Percentiles rank a stretch among this genome's conserved stretches.
phyloP scores from a whole-genome alignment of 768 basidiomycete genomes.

The Termitomyces sp. region DNA sequence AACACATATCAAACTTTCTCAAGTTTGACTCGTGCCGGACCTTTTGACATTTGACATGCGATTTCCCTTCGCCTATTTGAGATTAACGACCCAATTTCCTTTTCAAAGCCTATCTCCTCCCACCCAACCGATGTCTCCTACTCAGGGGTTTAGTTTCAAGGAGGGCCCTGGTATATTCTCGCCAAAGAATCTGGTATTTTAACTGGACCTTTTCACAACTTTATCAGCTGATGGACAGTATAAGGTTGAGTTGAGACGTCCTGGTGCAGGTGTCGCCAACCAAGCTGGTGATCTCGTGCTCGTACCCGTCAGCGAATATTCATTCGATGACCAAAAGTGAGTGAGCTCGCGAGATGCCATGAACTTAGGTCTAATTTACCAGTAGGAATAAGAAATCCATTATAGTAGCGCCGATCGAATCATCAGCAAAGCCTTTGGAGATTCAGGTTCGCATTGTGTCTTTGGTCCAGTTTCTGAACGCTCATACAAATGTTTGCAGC shows the following conservation, averaged over 20 bases:
- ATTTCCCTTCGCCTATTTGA: slow-evolving; percentile 47
- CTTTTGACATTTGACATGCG: slow-evolving; percentile 35
- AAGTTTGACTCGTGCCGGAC: neutral
- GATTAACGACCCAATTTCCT: slow-evolving; percentile 50
- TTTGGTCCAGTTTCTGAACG: neutral
- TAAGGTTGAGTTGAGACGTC: slow-evolving; percentile 56
- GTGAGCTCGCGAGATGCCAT: slow-evolving; percentile 16
- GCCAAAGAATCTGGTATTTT: slow-evolving; percentile 54
- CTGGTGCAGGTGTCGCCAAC: slow-evolving; percentile 64
- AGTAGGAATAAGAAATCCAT: slow-evolving; percentile 67
- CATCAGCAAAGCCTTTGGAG: slow-evolving; percentile 41
- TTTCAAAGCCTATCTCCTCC: slow-evolving; percentile 25
- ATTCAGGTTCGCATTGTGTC: slow-evolving; percentile 37
- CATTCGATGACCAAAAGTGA: slow-evolving; percentile 69
- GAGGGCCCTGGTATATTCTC: slow-evolving; percentile 56
- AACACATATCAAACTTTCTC: too few species aligned
- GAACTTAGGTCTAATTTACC: neutral
- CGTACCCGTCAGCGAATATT: slow-evolving; percentile 61
- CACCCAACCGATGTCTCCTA: slow-evolving; percentile 15
- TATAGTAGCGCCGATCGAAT: slow-evolving; percentile 53
- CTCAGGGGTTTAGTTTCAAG: slow-evolving; percentile 50
- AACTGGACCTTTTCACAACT: neutral
- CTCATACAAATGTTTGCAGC: slow-evolving; percentile 19
- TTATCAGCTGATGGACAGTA: neutral
- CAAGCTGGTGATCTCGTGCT: slow-evolving; percentile 61